Percentiles rank a stretch among this genome's conserved stretches.
These are phyloP conservation scores for Trichoderma erinaceum DNA, from an alignment of 495 filamentous ascomycete genomes.

Conservation along the genomic window DNA sequence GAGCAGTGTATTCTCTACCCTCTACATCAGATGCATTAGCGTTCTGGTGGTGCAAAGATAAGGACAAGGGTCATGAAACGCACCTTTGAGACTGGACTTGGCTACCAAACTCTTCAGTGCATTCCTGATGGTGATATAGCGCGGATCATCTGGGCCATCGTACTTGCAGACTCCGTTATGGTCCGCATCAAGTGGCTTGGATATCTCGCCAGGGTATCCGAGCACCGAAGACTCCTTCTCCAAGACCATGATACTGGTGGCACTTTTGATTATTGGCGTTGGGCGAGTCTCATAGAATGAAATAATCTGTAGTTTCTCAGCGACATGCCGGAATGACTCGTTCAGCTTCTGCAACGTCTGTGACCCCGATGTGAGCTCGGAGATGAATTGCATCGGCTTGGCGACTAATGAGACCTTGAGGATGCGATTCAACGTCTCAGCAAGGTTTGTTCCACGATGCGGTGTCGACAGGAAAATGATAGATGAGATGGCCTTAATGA, in stretches of 20 bases:
- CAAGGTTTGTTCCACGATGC: constrained; percentile 42
- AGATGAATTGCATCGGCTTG: constrained; percentile 35
- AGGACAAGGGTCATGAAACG: background rate
- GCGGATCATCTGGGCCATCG: constrained; percentile 31
- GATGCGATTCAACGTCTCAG: constrained; percentile 33
- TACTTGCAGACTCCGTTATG: constrained; percentile 48
- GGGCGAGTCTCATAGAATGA: constrained; percentile 46
- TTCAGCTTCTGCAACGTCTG: constrained; percentile 36
- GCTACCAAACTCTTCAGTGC: constrained; percentile 26
- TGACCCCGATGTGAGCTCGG: constrained; percentile 36
- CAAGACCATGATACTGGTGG: constrained; percentile 29
- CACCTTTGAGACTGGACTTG: constrained; percentile 7
- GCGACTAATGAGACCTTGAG: constrained; percentile 23
- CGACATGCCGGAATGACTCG: constrained; percentile 42
- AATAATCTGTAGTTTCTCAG: constrained; percentile 30
- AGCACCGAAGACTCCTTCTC: constrained; percentile 41
- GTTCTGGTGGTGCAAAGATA: background rate
- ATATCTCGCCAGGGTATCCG: constrained; percentile 39
- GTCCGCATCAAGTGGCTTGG: constrained; percentile 38
- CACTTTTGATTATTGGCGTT: constrained; percentile 29
- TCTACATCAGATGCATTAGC: background rate
- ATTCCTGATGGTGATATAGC: constrained; percentile 37
- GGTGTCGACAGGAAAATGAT: constrained; percentile 46
- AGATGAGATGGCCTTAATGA: constrained; percentile 30
- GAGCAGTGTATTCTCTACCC: background rate